A percentile compares a stretch with the other conserved stretches of the same genome.
Evolutionary conservation across 2,329 filamentous ascomycete genomes (phyloP).

Genomic region (Pseudocercospora fuligena): DNA sequence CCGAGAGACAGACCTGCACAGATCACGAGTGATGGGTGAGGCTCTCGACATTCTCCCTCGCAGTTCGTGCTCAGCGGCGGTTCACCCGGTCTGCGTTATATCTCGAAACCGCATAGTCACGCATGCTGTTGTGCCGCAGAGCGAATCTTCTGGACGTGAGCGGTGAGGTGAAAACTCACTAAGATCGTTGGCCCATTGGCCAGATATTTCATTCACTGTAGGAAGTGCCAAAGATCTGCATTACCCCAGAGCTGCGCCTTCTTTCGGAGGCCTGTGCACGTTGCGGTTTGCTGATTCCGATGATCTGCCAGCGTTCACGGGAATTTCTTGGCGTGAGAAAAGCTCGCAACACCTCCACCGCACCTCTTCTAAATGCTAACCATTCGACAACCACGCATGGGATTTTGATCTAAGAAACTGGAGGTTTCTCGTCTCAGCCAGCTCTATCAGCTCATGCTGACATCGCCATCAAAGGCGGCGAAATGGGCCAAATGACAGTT

Average conservation of each 20-base stretch:
- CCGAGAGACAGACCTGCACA: not conserved
- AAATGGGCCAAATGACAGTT: not conserved
- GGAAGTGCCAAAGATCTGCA: not conserved
- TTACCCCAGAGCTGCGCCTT: slow-evolving; percentile 11
- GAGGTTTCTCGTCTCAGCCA: slow-evolving; percentile 3
- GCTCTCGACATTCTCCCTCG: not conserved
- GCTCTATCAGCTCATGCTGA: not conserved
- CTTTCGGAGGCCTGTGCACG: not conserved
- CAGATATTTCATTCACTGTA: not conserved
- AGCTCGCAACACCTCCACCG: slow-evolving; percentile 12
- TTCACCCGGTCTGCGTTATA: not conserved
- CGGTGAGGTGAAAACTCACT: not conserved
- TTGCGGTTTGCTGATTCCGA: not conserved
- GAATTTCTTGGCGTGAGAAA: slow-evolving; percentile 9
- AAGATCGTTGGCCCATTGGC: not conserved
- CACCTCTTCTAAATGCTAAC: not conserved
- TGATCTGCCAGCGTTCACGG: not conserved
- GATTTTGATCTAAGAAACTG: slow-evolving; percentile 3
- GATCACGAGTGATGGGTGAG: not conserved
- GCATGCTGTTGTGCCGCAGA: not conserved
- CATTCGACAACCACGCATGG: slow-evolving; percentile 1
- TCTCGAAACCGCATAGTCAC: not conserved
- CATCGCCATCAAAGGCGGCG: not conserved
- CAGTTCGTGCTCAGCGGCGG: not conserved
- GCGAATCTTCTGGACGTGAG: not conserved